phyloP scores from a whole-genome alignment of 1,139 yeast genomes.

The Komagataea norvegica region DNA sequence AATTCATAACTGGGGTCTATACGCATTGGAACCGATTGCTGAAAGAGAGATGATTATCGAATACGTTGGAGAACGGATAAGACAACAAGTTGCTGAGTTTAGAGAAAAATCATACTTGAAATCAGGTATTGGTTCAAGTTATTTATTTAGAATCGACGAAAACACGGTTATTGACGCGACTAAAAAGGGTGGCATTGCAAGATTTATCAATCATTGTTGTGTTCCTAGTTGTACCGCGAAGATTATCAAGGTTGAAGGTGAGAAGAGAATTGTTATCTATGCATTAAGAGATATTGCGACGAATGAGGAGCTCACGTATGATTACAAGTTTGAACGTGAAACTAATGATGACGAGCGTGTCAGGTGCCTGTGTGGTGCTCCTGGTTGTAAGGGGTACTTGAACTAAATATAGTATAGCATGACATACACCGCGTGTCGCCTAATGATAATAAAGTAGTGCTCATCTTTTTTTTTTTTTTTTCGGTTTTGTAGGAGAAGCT shows the following conservation, averaged over 20 bases:
- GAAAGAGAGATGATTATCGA: slow-evolving; percentile 97
- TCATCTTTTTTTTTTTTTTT: not conserved
- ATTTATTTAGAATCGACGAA: slow-evolving; percentile 87
- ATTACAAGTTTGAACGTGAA: slow-evolving; percentile 91
- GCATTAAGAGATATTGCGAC: slow-evolving; percentile 86
- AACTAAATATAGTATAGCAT: too few species aligned
- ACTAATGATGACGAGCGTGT: slow-evolving; percentile 86
- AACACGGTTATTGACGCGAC: slow-evolving; percentile 97
- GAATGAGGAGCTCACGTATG: slow-evolving; percentile 91
- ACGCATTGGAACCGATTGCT: slow-evolving; percentile 90
- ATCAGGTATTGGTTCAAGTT: slow-evolving; percentile 94
- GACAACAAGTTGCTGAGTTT: slow-evolving; percentile 93
- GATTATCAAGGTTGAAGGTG: slow-evolving; percentile 91
- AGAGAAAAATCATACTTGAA: slow-evolving; percentile 82
- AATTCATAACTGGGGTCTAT: slow-evolving; percentile 96
- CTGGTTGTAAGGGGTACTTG: slow-evolving; percentile 88
- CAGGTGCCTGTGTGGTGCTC: slow-evolving; percentile 91
- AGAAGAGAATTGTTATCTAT: slow-evolving; percentile 89
- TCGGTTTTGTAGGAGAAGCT: too few species aligned
- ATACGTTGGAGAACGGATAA: slow-evolving; percentile 93
- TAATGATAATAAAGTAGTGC: not conserved
- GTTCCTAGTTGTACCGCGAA: slow-evolving; percentile 97
- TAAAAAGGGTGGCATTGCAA: slow-evolving; percentile 92
- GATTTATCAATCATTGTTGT: slow-evolving; percentile 95
- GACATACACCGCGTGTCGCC: too few species aligned